Percentiles rank a stretch among this genome's conserved stretches.
Evolutionary conservation across 2,329 filamentous ascomycete genomes (phyloP).

Genomic region (Penicillium oxalicum): DNA sequence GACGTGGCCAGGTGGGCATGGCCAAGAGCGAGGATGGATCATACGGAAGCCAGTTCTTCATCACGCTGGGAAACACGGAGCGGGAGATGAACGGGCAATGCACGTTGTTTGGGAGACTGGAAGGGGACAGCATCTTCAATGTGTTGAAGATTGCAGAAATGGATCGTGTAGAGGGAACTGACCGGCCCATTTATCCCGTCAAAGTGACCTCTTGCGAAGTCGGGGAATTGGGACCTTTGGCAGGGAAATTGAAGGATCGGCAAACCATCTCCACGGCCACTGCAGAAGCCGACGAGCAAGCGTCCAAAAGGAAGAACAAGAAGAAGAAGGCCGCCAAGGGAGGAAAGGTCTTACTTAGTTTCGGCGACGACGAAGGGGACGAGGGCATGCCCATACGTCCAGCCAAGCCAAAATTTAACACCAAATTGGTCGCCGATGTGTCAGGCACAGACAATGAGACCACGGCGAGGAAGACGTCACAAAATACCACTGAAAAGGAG

Average conservation of each 20-base stretch:
- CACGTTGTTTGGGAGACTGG: conserved; percentile 86
- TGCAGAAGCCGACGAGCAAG: conserved; percentile 22
- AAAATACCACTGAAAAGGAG: background rate
- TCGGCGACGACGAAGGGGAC: conserved; percentile 41
- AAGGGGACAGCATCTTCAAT: conserved; percentile 94
- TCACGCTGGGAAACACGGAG: conserved; percentile 73
- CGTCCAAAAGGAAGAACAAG: conserved; percentile 40
- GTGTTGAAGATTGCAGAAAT: conserved; percentile 86
- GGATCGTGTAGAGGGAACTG: conserved; percentile 70
- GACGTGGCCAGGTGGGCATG: conserved; percentile 89
- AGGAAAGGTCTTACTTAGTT: conserved; percentile 43
- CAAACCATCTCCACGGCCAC: conserved; percentile 29
- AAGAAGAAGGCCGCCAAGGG: conserved; percentile 40
- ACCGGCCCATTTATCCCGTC: conserved; percentile 79
- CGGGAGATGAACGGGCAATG: conserved; percentile 84
- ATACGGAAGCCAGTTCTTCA: conserved; percentile 96
- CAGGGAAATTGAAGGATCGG: conserved; percentile 41
- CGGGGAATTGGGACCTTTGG: conserved; percentile 41
- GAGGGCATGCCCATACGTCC: conserved; percentile 32
- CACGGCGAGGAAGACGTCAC: conserved; percentile 9
- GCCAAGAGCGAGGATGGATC: conserved; percentile 68
- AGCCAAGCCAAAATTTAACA: conserved; percentile 46
- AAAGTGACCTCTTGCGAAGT: conserved; percentile 55
- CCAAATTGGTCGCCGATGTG: conserved; percentile 37
- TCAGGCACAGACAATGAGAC: conserved; percentile 14